Evolutionary conservation across 2,329 filamentous ascomycete species (phyloP).

Genomic region (Colletotrichum spaethianum): DNA sequence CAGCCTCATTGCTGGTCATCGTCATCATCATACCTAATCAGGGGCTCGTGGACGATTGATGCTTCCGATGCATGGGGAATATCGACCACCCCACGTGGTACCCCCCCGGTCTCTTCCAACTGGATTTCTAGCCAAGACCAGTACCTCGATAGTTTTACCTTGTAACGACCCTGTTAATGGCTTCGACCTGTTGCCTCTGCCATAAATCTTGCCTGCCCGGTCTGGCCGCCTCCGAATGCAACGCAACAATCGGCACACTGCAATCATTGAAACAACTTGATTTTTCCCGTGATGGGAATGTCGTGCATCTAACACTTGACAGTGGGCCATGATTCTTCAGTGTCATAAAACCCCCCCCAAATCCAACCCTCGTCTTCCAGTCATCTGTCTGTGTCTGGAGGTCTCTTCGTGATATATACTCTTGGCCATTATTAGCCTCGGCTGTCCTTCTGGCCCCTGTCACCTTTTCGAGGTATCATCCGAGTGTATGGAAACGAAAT

Average conservation of each 20-base stretch:
- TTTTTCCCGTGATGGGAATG: constrained; percentile 37
- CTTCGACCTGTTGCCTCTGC: background rate
- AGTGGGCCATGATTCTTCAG: constrained; percentile 36
- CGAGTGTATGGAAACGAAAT: constrained; percentile 42
- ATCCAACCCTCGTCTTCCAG: constrained; percentile 33
- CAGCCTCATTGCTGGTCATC: constrained; percentile 9
- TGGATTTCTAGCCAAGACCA: background rate
- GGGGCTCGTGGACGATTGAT: background rate
- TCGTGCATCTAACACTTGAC: constrained; percentile 40
- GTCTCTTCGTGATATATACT: constrained; percentile 40
- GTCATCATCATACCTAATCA: background rate
- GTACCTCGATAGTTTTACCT: background rate
- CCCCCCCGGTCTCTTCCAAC: background rate
- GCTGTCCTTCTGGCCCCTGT: constrained; percentile 32
- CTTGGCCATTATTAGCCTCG: constrained; percentile 40
- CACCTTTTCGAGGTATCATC: constrained; percentile 44
- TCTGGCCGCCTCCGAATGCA: background rate
- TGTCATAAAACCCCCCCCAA: constrained; percentile 35
- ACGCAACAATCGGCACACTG: background rate
- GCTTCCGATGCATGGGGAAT: background rate
- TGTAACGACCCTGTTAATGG: background rate
- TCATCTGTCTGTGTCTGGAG: constrained; percentile 34
- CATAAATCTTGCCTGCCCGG: background rate
- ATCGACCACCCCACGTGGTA: background rate
- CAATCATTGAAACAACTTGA: constrained; percentile 26